Conservation (phyloP, 2,329 filamentous ascomycete species). For the Aspergillus pseudoterreus region DNA sequence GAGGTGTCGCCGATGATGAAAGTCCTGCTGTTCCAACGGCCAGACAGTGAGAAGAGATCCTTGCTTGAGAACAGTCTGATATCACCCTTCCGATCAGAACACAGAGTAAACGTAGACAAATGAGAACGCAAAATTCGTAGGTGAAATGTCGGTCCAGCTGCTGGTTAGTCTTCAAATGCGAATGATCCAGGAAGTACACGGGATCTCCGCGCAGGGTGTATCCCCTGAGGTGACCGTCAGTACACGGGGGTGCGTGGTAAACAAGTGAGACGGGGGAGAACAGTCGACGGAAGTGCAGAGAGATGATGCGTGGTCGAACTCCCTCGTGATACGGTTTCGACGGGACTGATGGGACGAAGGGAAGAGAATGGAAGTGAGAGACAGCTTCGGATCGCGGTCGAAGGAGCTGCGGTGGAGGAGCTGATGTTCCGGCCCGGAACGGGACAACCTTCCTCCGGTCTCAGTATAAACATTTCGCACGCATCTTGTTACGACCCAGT, state of each 20-base stretch:
- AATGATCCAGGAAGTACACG: slow-evolving; percentile 12
- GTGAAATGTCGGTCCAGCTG: slow-evolving; percentile 7
- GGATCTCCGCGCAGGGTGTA: slow-evolving; percentile 9
- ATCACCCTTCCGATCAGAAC: slow-evolving; percentile 15
- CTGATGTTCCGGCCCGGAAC: slow-evolving; percentile 13
- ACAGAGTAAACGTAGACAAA: slow-evolving; percentile 8
- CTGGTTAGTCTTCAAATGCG: slow-evolving; percentile 9
- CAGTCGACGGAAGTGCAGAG: not conserved
- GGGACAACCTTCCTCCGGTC: slow-evolving; percentile 20
- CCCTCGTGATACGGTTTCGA: slow-evolving; percentile 10
- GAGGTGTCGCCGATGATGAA: slow-evolving; percentile 14
- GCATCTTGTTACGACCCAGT: not conserved
- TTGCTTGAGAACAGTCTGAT: slow-evolving; percentile 17
- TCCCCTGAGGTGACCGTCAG: slow-evolving; percentile 16
- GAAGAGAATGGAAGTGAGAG: slow-evolving; percentile 11
- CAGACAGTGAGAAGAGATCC: slow-evolving; percentile 5
- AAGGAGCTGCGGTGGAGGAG: slow-evolving; percentile 12
- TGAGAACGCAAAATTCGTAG: slow-evolving; percentile 7
- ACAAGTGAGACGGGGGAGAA: not conserved
- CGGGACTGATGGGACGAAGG: slow-evolving; percentile 14
- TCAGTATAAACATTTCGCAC: slow-evolving; percentile 6
- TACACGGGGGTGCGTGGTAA: not conserved
- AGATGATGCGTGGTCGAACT: not conserved
- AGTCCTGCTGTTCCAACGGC: slow-evolving; percentile 19
- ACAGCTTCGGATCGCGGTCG: slow-evolving; percentile 15